A percentile compares a stretch with the other conserved stretches of the same genome.
These are phyloP conservation scores for Phallus indusiatus DNA, from an alignment of 768 basidiomycete genomes.

Conservation along the genomic window DNA sequence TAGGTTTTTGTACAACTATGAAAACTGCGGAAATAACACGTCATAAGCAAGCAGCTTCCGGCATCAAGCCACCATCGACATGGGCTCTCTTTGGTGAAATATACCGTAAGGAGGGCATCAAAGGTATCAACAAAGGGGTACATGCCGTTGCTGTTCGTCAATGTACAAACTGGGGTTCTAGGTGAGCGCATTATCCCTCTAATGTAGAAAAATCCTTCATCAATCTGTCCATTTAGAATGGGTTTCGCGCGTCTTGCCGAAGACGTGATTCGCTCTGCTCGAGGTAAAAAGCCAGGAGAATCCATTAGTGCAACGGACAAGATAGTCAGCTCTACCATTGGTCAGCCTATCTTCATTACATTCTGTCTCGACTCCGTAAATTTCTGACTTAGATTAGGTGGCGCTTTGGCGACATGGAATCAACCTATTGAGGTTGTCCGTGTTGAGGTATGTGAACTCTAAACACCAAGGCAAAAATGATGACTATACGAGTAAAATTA, in stretches of 20 bases:
- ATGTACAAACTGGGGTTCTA: constrained; percentile 89
- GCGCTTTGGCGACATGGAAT: constrained; percentile 97
- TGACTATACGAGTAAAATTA: neutral
- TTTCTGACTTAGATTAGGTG: constrained; percentile 30
- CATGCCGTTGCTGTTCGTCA: constrained; percentile 90
- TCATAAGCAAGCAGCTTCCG: constrained; percentile 79
- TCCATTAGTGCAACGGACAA: constrained; percentile 73
- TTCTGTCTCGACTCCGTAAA: neutral
- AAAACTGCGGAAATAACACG: constrained; percentile 98
- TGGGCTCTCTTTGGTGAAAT: constrained; percentile 95
- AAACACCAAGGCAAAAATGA: neutral
- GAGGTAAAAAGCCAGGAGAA: constrained; percentile 72
- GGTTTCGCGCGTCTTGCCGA: constrained; percentile 95
- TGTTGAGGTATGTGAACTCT: constrained; percentile 57
- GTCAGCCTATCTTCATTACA: constrained; percentile 11
- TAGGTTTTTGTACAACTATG: constrained; percentile 99
- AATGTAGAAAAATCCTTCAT: neutral
- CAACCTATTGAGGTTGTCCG: constrained; percentile 97
- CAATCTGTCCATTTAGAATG: constrained; percentile 48
- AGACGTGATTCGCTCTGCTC: constrained; percentile 59
- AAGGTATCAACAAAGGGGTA: constrained; percentile 98
- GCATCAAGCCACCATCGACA: constrained; percentile 82
- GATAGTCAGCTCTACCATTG: constrained; percentile 78
- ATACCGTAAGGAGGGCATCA: constrained; percentile 85
- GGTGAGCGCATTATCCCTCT: constrained; percentile 36